Evolutionary conservation across 495 filamentous ascomycete genomes (phyloP), one percentile per base, ranked within the genome.

Genomic region (Penicillium atrosanguineum): DNA sequence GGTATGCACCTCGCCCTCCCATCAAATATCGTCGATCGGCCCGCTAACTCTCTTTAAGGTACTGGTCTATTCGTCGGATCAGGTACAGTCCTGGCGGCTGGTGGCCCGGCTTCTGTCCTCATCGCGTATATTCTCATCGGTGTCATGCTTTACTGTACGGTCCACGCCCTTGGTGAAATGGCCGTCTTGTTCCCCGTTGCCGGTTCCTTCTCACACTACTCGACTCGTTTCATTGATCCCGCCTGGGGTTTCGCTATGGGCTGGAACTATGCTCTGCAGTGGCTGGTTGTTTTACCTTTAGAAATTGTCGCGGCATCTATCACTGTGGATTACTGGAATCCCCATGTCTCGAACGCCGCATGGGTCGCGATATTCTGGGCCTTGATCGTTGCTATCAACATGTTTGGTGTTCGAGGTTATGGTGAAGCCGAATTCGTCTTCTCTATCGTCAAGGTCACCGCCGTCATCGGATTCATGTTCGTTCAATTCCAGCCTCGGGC

Each of bases 241-340:
- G 90, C 93, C 3, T 97, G 92, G 93, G 94, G 94, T 0, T 97
- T 97, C 62, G 92, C 94, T 42, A 95, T 96, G 90, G 94, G 94
- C 25, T 96, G 92, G 93, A 96, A 96, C 78, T 98, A 98, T 68
- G 91, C 89, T 4, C 61, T 98, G 61, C 91, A 97, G 76, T 97
- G 94, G 94, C 81, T 97, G 1, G 77, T 91, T 31, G 85, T 91
- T 1, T 71, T 98, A 12, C 94, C 94, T 0, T 75, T 96, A 21
- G 94, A 98, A 70, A 88, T 97, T 46, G 88, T 96, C 48, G 86
- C 94, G 3, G 93, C 91, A 9, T 87, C 91, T 20, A 86, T 96
- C 34, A 96, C 91, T 8, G 86, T 96, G 42, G 77, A 86, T 37
- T 97, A 87, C 67, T 98, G 94, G 94, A 81, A 87, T 43, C 63